phyloP scores from a whole-genome alignment of 2,329 filamentous ascomycete genomes.

The Juglanconis oblonga region DNA sequence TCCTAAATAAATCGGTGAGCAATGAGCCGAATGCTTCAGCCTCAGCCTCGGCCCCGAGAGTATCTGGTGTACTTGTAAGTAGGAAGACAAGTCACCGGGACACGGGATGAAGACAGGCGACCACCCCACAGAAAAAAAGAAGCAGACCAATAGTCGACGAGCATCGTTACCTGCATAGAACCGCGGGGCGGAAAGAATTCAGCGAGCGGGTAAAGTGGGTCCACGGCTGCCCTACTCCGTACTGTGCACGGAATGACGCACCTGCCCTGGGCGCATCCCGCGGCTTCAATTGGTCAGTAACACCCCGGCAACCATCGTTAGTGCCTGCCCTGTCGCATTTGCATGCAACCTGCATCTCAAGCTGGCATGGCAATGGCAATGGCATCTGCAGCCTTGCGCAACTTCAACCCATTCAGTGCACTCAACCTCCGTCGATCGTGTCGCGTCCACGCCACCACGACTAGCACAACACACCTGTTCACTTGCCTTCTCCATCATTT shows the following conservation, averaged over 20 bases:
- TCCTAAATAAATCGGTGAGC: too few relatives aligned
- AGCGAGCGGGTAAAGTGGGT: not conserved
- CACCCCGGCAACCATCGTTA: not conserved
- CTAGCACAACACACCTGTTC: not conserved
- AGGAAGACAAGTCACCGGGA: too few relatives aligned
- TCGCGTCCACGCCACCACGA: not conserved
- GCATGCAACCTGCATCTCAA: not conserved
- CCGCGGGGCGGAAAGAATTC: not conserved
- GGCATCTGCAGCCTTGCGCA: not conserved
- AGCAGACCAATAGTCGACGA: too few relatives aligned
- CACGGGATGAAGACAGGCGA: too few relatives aligned
- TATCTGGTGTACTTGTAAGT: too few relatives aligned
- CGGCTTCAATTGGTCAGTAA: not conserved
- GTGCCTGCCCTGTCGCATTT: not conserved
- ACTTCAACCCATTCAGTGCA: not conserved
- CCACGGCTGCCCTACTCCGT: not conserved
- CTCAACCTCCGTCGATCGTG: not conserved
- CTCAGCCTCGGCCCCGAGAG: too few relatives aligned
- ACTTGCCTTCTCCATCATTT: not conserved
- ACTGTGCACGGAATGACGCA: not conserved
- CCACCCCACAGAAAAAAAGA: too few relatives aligned
- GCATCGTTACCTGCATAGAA: not conserved
- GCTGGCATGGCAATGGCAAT: not conserved
- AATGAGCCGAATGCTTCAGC: too few relatives aligned
- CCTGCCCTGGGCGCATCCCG: not conserved